A percentile compares a stretch with the other conserved stretches of the same genome.
Conservation (phyloP, 257 asterid species). For the Capsicum baccatum region DNA sequence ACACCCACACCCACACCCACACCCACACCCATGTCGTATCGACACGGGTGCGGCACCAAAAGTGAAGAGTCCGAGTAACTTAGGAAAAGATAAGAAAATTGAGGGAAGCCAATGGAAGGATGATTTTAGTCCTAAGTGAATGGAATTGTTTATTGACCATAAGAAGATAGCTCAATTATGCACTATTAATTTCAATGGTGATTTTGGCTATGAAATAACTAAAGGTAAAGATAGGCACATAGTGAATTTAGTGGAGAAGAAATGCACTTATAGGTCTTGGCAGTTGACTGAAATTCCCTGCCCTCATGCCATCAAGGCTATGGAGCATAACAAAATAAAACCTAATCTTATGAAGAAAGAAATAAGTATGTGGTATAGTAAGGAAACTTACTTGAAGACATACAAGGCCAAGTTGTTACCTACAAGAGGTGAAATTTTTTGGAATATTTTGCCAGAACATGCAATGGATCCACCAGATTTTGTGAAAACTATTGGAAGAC, state of each 20-base stretch:
- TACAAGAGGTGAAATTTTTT: neutral
- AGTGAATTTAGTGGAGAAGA: neutral
- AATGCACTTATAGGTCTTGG: neutral
- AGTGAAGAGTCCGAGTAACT: too few species aligned
- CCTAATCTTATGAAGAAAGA: neutral
- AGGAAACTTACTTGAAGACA: neutral
- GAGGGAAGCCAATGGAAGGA: neutral
- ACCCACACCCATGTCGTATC: too few species aligned
- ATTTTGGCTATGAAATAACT: neutral
- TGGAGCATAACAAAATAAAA: neutral
- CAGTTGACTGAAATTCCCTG: neutral
- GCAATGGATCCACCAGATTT: neutral
- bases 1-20: too few species aligned
- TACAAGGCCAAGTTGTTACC: neutral
- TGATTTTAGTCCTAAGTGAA: neutral
- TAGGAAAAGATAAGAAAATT: neutral
- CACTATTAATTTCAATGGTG: neutral
- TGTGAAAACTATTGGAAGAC: neutral
- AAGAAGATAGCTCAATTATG: neutral
- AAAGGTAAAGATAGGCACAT: neutral
- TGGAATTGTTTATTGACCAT: neutral
- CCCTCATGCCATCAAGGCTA: neutral
- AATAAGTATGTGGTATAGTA: neutral
- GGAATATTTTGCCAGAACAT: neutral
- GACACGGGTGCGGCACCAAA: too few species aligned